Base-by-base conservation (phyloP, 108 stramenopile species). In the Cyclotella cryptica region DNA sequence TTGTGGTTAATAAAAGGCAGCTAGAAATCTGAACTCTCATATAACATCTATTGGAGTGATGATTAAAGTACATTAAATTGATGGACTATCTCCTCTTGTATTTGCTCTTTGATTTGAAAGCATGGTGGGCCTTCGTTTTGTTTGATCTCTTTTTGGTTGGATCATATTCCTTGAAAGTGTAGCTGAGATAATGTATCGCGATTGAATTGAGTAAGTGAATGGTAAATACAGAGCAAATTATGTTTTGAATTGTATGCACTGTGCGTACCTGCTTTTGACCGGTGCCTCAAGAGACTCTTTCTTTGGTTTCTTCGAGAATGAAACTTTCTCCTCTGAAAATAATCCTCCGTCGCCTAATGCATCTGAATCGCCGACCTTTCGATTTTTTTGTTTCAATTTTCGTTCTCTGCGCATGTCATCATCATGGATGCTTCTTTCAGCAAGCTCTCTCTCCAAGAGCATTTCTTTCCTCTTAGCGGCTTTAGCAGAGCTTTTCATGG, bases 21-120 rank as follows among this genome's bases (percentile, higher is more conserved):
- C n/a, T n/a, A n/a, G n/a, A n/a, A n/a, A n/a, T n/a, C n/a, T n/a
- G n/a, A n/a, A n/a, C n/a, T n/a, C n/a, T n/a, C n/a, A n/a, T n/a
- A n/a, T n/a, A n/a, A n/a, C n/a, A n/a, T n/a, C n/a, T n/a, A n/a
- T n/a, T n/a, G n/a, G n/a, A n/a, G n/a, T n/a, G n/a, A n/a, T n/a
- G n/a, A n/a, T n/a, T n/a, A n/a, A n/a, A n/a, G n/a, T n/a, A n/a
- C n/a, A n/a, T n/a, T n/a, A n/a, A n/a, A n/a, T n/a, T n/a, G n/a
- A n/a, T n/a, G n/a, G n/a, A 24, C 41, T 80, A 80, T 51, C 88
- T 86, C 4, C 92, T 73, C 71, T 87, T 92, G 59, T 78, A 83
- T 65, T 93, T 93, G 68, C 77, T 84, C 84, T 84, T 88, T 18
- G 88, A 89, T 79, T 93, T 93, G 86, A 93, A 93, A 21, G 73